Base-by-base conservation (phyloP, 495 filamentous ascomycete species). In the Pyronema omphalodes region DNA sequence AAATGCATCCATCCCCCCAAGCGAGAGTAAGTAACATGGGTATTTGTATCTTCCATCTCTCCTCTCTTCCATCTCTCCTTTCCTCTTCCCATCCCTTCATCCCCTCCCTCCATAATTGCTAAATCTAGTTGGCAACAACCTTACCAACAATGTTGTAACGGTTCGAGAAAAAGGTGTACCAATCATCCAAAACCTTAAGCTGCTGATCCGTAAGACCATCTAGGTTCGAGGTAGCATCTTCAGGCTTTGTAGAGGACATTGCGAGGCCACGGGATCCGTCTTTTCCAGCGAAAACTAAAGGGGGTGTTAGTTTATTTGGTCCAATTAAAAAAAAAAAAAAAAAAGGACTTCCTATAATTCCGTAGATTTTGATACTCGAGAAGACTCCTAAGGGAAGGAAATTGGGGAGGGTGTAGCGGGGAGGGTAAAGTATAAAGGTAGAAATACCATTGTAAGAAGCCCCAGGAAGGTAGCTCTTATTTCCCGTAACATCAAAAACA, bases 141-240 rank as follows among this genome's bases (percentile, higher is more conserved):
- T 77, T 77, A 35, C 91, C 91, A 40, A 95, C 81, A 53, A 95
- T 78, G 62, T 89, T 94, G 66, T 98, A 98, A 40, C 91, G 74
- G 70, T 95, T 98, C 60, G 79, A 82, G 71, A 96, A 98, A 71
- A 93, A 98, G 3, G 82, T 93, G 51, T 77, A 64, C 91, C 91
- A 99, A 64, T 96, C 93, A 18, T 85, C 73, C 40, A 99, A 71
- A 11, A 82, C 78, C 23, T 72, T 75, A 71, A 94, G 86, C 66
- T 94, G 80, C 69, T 88, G 86, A n/a, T 93, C 88, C 17, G 69
- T 68, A 44, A 99, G 72, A 64, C 91, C 84, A 53, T 80, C 72
- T 86, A 86, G 96, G 33, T 94, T 83, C 1, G 93, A 71, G 14
- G 69, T 70, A 58, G 85, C 88, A 61, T 96, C 86, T 61, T 88